Conservation (phyloP, 164 flowering plant species). For the Piper longum region DNA sequence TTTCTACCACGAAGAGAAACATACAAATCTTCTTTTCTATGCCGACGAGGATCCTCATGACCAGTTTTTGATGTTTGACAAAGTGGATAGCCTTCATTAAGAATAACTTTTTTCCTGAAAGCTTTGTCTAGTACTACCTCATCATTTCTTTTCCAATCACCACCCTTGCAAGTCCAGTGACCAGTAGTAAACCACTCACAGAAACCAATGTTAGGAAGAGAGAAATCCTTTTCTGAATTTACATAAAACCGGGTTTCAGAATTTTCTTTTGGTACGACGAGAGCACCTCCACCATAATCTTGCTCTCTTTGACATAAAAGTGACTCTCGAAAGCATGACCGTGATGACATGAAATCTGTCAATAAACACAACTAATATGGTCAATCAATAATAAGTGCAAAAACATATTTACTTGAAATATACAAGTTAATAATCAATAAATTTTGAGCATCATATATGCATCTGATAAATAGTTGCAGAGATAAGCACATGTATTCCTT, state of each 20-base stretch:
- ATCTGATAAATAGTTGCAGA: too few species aligned
- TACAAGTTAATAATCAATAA: neutral
- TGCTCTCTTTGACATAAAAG: constrained; percentile 24
- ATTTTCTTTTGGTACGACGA: constrained; percentile 21
- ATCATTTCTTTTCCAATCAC: constrained; percentile 93
- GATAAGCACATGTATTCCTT: neutral
- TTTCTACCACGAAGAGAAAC: constrained; percentile 48
- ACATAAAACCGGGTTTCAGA: constrained; percentile 24
- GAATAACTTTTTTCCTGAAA: constrained; percentile 52
- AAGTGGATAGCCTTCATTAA: constrained; percentile 80
- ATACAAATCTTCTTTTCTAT: constrained; percentile 67
- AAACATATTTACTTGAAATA: too few species aligned
- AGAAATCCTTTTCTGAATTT: constrained; percentile 24
- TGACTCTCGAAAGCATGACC: constrained; percentile 12
- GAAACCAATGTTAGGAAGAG: constrained; percentile 19
- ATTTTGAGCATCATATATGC: neutral
- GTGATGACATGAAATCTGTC: constrained; percentile 28
- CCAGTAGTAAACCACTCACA: constrained; percentile 48
- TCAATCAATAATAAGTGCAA: neutral
- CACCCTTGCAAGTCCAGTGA: constrained; percentile 85
- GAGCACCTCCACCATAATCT: constrained; percentile 15
- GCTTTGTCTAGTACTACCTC: constrained; percentile 50
- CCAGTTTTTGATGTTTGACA: constrained; percentile 86
- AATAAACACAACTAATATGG: neutral
- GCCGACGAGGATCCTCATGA: constrained; percentile 80